Evolutionary conservation across 805 yeast species (phyloP).

Genomic region (Wickerhamomyces pijperi): DNA sequence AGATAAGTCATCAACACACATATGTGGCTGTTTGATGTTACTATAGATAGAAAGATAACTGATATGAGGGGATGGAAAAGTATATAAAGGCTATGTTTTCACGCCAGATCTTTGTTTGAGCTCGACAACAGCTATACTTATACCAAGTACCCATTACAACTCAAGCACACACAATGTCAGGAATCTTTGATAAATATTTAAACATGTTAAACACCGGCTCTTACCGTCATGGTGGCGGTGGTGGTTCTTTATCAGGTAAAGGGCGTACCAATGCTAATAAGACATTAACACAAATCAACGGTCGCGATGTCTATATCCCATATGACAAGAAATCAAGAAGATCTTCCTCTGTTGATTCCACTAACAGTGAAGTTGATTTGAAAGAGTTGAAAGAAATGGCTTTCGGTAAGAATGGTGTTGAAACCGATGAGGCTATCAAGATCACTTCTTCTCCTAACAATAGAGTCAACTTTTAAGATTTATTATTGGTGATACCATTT

Average conservation of each 20-base stretch:
- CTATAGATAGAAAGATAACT: no score
- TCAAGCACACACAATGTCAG: conserved; percentile 17
- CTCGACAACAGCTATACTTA: no score
- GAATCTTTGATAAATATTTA: conserved; percentile 20
- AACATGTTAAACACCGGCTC: conserved; percentile 13
- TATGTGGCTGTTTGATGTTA: no score
- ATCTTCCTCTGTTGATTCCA: conserved; percentile 8
- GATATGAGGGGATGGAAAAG: no score
- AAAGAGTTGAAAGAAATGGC: no score
- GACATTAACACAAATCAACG: conserved; percentile 9
- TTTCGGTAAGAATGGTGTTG: background rate
- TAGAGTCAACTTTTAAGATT: conserved; percentile 8
- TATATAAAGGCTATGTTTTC: no score
- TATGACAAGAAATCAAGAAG: conserved; percentile 10
- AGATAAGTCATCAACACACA: no score
- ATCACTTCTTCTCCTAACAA: no score
- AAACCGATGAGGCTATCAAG: conserved; percentile 2
- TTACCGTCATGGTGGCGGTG: background rate
- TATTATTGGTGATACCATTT: background rate
- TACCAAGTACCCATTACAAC: no score
- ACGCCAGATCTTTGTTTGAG: no score
- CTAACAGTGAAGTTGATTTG: background rate
- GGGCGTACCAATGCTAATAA: conserved; percentile 12
- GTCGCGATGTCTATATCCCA: conserved; percentile 12
- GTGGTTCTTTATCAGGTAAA: conserved; percentile 9